phyloP scores from a whole-genome alignment of 306 rosid species.

The Cucurbita pepo region DNA sequence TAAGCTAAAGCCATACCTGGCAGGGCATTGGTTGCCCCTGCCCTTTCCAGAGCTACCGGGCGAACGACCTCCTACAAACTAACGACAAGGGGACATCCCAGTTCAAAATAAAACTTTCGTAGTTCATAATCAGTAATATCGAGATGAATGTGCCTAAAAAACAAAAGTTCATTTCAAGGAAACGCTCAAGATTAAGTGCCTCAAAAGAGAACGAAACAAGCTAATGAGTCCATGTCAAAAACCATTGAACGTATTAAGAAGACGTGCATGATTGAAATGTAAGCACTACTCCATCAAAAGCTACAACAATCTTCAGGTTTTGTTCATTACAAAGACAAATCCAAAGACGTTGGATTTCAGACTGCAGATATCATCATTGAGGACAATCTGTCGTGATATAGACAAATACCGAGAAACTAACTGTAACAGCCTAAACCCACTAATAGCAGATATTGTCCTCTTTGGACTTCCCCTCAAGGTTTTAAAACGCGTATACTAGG shows the following conservation, averaged over 20 bases:
- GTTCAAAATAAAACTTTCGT: neutral
- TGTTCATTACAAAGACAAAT: neutral
- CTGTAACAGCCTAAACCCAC: too few relatives aligned
- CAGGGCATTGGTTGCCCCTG: constrained; percentile 39
- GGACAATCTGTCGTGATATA: neutral
- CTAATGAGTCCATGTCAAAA: neutral
- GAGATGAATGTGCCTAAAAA: neutral
- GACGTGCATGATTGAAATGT: neutral
- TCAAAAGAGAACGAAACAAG: neutral
- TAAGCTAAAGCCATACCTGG: constrained; percentile 70
- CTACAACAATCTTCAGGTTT: neutral
- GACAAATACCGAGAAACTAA: neutral
- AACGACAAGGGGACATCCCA: constrained; percentile 8
- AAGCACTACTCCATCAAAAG: neutral
- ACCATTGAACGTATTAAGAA: neutral
- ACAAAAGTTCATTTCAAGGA: neutral
- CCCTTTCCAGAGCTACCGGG: constrained; percentile 72
- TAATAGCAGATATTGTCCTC: too few relatives aligned
- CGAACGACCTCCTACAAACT: constrained; percentile 64
- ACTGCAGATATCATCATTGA: neutral
- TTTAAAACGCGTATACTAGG: too few relatives aligned
- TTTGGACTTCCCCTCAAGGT: too few relatives aligned
- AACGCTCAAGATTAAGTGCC: neutral
- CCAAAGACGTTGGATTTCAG: neutral
- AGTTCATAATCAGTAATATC: neutral